phyloP scores from a whole-genome alignment of 2,329 filamentous ascomycete species.

The Verticillium nonalfalfae region DNA sequence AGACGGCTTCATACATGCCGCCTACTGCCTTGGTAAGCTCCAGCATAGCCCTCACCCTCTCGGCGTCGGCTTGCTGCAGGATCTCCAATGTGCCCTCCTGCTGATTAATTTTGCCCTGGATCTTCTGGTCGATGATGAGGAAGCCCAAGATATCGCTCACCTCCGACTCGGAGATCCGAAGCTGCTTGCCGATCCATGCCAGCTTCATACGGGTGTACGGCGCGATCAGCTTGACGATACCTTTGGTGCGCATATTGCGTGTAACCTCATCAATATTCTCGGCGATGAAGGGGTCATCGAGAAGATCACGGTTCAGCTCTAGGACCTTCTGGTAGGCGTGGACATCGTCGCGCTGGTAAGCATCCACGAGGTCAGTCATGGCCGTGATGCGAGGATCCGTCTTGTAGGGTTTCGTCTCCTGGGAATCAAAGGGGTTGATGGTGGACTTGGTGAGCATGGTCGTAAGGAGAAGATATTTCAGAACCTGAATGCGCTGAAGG shows the following conservation, averaged over 20 bases:
- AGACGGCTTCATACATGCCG: conserved; percentile 62
- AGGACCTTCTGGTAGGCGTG: conserved; percentile 85
- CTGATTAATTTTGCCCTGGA: conserved; percentile 86
- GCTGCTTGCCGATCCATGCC: conserved; percentile 77
- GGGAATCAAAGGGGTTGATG: conserved; percentile 98
- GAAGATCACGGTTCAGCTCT: conserved; percentile 78
- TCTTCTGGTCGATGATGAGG: conserved; percentile 83
- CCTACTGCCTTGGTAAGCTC: conserved; percentile 67
- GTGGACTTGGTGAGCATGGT: conserved; percentile 98
- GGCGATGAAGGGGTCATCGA: conserved; percentile 91
- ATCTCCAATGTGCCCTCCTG: conserved; percentile 79
- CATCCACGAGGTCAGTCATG: conserved; percentile 96
- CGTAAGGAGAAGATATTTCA: conserved; percentile 93
- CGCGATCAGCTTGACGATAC: conserved; percentile 84
- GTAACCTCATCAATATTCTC: conserved; percentile 99
- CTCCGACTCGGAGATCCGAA: conserved; percentile 79
- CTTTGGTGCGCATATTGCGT: conserved; percentile 95
- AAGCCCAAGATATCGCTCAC: conserved; percentile 95
- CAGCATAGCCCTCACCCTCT: conserved; percentile 66
- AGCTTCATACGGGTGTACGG: conserved; percentile 92
- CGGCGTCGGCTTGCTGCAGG: conserved; percentile 64
- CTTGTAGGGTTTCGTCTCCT: conserved; percentile 98
- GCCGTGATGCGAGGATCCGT: conserved; percentile 90
- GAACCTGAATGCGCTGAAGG: conserved; percentile 89
- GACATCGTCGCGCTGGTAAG: conserved; percentile 93